Evolutionary conservation across 2,329 filamentous ascomycete genomes (phyloP), one percentile per base, ranked within the genome.

Genomic region (Ceratocystis lukuohia): DNA sequence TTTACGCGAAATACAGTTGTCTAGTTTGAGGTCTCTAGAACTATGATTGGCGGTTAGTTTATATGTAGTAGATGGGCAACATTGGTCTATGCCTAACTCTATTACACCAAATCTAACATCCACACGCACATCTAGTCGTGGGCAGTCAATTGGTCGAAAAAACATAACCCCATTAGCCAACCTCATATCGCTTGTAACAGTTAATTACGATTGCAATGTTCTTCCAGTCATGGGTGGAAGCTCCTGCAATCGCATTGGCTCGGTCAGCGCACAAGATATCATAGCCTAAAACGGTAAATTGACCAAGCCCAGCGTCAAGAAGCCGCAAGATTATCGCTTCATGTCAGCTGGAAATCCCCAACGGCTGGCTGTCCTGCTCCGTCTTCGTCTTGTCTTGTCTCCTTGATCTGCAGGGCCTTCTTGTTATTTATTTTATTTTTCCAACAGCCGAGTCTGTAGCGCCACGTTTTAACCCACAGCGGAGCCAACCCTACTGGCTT

Each of bases 1-100:
- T 69, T 76, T 28, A 68, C 68, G 2, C 67, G 69, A 30, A 73
- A 71, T 63, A 28, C 22, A 17, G 22, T 17, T 25, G 25, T 63
- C 44, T 63, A 48, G 15, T 4, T 30, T n/a, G 25, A 7, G 12
- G 17, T 57, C 22, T 33, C 25, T 17, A 22, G 46, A 12, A n/a
- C 6, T 12, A 22, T 8, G 5, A 20, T 12, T 50, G n/a, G 46
- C 22, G 7, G 22, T 6, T 10, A 50, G 46, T 50, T 50, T 22
- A 8, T 7, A 22, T 7, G 17, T 12, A 41, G 10, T 10, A 41
- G 2, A 41, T 41, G 20, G 12, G 17, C 46, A 25, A 20, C 10
- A 20, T 17, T 22, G 46, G 7, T 50, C 8, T 8, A 12, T 25
- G 10, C 46, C 22, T 3, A 20, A 41, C 37, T 12, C 37, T 7